These are phyloP conservation scores for Fusarium incarnatum DNA, from an alignment of 2,329 filamentous ascomycete genomes.

Conservation along the genomic window DNA sequence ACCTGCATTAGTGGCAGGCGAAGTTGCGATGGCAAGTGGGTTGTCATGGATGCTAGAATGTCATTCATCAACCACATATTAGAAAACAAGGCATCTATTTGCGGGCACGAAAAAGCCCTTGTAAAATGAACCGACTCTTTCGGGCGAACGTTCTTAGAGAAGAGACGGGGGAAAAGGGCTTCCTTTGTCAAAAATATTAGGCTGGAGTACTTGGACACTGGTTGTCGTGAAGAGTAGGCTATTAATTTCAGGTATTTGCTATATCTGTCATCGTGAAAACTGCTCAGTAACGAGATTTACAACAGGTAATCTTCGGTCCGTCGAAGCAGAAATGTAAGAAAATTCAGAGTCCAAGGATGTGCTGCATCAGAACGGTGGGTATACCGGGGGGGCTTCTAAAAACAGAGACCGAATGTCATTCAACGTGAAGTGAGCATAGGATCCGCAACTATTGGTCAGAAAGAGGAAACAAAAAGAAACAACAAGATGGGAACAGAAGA, in stretches of 20 bases:
- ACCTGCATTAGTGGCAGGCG: slow-evolving; percentile 46
- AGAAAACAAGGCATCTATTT: neutral
- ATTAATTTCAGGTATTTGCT: slow-evolving; percentile 24
- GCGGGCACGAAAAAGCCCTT: neutral
- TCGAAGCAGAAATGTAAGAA: slow-evolving; percentile 9
- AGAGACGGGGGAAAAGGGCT: neutral
- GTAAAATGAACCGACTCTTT: neutral
- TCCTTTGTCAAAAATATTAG: neutral
- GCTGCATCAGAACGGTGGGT: slow-evolving; percentile 19
- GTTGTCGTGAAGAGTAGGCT: neutral
- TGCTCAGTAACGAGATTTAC: slow-evolving; percentile 2
- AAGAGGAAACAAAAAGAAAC: slow-evolving; percentile 3
- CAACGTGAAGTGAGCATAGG: slow-evolving; percentile 39
- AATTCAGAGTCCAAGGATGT: slow-evolving; percentile 12
- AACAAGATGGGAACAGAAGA: slow-evolving; percentile 7
- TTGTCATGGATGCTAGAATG: neutral
- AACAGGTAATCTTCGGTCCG: slow-evolving; percentile 5
- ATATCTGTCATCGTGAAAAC: neutral
- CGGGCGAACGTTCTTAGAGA: neutral
- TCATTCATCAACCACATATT: neutral
- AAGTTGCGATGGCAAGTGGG: slow-evolving; percentile 26
- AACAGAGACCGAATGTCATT: slow-evolving; percentile 37
- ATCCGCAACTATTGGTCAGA: slow-evolving; percentile 36
- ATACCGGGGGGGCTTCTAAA: slow-evolving; percentile 39
- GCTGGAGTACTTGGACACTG: neutral